phyloP scores from a whole-genome alignment of 2,329 filamentous ascomycete genomes.

The Talaromyces verruculosus region DNA sequence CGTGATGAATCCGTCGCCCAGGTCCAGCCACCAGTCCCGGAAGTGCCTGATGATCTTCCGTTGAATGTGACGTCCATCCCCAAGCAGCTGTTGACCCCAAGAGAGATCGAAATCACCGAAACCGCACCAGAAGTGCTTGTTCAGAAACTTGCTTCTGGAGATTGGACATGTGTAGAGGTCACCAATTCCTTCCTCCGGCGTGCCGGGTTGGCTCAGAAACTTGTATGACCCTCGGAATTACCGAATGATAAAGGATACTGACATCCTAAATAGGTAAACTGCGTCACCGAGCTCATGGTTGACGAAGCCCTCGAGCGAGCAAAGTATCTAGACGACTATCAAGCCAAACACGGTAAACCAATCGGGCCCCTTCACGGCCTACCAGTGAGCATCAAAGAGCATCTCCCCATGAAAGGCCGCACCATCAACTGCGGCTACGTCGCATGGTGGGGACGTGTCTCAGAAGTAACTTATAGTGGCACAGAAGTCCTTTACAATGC shows the following conservation, averaged over 20 bases:
- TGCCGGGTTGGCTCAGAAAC: slow-evolving; percentile 31
- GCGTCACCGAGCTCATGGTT: slow-evolving; percentile 43
- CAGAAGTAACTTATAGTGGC: slow-evolving; percentile 16
- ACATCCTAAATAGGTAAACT: slow-evolving; percentile 22
- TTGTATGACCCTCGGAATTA: slow-evolving; percentile 39
- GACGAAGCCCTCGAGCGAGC: slow-evolving; percentile 37
- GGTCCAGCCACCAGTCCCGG: slow-evolving; percentile 39
- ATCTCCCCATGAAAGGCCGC: slow-evolving; percentile 22
- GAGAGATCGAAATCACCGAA: slow-evolving; percentile 55
- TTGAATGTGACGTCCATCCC: slow-evolving; percentile 40
- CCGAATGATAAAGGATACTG: slow-evolving; percentile 36
- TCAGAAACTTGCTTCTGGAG: slow-evolving; percentile 24
- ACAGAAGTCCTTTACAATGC: slow-evolving; percentile 12
- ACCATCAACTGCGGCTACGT: slow-evolving; percentile 13
- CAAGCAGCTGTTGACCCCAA: slow-evolving; percentile 45
- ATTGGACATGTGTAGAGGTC: slow-evolving; percentile 47
- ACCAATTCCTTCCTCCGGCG: slow-evolving; percentile 46
- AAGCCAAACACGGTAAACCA: slow-evolving; percentile 29
- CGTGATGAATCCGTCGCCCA: slow-evolving; percentile 40
- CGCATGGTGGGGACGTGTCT: slow-evolving; percentile 11
- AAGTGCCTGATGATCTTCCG: slow-evolving; percentile 35
- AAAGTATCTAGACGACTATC: slow-evolving; percentile 38
- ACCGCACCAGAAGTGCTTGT: slow-evolving; percentile 33
- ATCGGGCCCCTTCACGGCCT: slow-evolving; percentile 43
- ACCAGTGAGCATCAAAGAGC: slow-evolving; percentile 41